Evolutionary conservation across 1,284 basidiomycete species (phyloP), one percentile per base, ranked within the genome.

Genomic region (Pterulicium gracile): DNA sequence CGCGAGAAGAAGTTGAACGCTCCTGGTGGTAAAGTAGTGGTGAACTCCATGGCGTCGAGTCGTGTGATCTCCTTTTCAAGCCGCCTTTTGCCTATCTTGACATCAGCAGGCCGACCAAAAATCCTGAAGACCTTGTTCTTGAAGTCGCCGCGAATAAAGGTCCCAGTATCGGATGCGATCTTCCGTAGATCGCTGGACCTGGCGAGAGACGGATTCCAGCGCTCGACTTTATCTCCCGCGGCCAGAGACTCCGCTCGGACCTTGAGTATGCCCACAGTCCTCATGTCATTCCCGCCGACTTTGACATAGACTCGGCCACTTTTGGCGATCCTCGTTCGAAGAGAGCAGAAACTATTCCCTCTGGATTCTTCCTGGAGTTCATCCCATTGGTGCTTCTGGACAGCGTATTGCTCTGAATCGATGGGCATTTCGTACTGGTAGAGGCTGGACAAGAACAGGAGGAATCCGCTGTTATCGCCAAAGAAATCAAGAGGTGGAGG

Each of bases 241-340:
- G 66, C 67, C 19, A 80, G 53, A 43, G 60, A 69, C 56, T 79
- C 77, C 0, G 75, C 72, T 44, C 75, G 61, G n/a, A 79, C 77
- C 56, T 79, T 80, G 47, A 79, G 52, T 3, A 68, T 63, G 2
- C 77, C 77, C 1, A 71, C 64, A 1, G 67, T 66, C 51, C 72
- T 69, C 57, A 70, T 70, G 43, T 70, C 66, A 14, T 65, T 55
- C 1, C 70, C 64, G 42, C 63, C 24, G 5, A 48, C 24, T 44
- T 21, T 18, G 20, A 48, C 21, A 15, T n/a, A n/a, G 5, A 23
- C 20, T 3, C 23, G 43, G 13, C 34, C 27, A 18, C 13, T 18
- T 12, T 44, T 19, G 19, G 60, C 57, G 21, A 64, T 57, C 21
- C 46, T 43, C 19, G 53, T 53, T 21, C 58, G 52, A 19, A 53